These are phyloP conservation scores for Exserohilum turcica DNA, from an alignment of 2,329 filamentous ascomycete genomes.

Conservation along the genomic window DNA sequence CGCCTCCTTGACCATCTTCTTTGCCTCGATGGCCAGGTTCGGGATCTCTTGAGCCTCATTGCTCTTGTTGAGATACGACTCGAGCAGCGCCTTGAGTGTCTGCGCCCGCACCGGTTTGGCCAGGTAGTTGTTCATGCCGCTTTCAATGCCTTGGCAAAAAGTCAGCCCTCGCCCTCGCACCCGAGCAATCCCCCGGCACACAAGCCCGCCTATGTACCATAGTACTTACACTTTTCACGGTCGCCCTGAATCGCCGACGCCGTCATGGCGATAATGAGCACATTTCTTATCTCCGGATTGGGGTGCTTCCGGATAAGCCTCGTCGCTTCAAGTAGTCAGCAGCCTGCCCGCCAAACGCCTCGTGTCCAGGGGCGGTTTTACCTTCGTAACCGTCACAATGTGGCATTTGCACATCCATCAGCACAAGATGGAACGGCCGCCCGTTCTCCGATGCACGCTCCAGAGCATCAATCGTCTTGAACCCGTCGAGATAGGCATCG, in stretches of 20 bases:
- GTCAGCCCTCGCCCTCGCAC: neutral
- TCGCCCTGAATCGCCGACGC: slow-evolving; percentile 93
- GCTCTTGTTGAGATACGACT: slow-evolving; percentile 65
- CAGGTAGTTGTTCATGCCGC: slow-evolving; percentile 97
- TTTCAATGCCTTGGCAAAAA: slow-evolving; percentile 72
- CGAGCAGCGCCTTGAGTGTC: slow-evolving; percentile 82
- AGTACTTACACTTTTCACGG: slow-evolving; percentile 71
- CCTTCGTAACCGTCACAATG: slow-evolving; percentile 85
- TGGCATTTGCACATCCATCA: slow-evolving; percentile 98
- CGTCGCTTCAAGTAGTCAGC: slow-evolving; percentile 62
- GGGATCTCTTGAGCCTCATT: slow-evolving; percentile 44
- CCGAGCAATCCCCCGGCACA: no score
- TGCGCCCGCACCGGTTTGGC: slow-evolving; percentile 93
- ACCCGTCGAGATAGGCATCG: slow-evolving; percentile 87
- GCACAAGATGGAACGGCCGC: slow-evolving; percentile 81
- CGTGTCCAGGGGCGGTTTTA: slow-evolving; percentile 7
- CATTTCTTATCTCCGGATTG: slow-evolving; percentile 75
- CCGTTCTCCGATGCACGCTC: slow-evolving; percentile 72
- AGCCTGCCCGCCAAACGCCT: neutral
- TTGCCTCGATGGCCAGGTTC: slow-evolving; percentile 54
- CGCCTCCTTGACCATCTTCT: slow-evolving; percentile 49
- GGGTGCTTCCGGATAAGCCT: slow-evolving; percentile 78
- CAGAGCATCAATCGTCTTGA: slow-evolving; percentile 86
- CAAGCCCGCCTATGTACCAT: no score
- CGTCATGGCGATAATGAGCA: slow-evolving; percentile 97